Conservation (phyloP, 1,284 basidiomycete genomes). For the Ceratobasidium sp. region DNA sequence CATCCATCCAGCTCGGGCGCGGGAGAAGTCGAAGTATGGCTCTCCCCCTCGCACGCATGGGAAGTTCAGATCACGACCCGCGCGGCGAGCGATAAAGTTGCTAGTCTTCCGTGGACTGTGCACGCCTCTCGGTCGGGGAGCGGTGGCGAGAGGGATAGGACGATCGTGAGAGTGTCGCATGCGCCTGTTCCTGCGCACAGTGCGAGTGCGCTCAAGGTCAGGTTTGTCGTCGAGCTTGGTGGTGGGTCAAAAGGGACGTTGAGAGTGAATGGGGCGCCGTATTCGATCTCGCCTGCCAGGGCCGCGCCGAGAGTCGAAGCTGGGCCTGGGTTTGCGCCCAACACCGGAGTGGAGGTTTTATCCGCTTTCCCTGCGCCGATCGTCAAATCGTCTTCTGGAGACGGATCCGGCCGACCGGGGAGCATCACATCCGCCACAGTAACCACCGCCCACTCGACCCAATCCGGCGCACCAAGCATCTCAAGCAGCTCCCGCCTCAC, state of each 20-base stretch:
- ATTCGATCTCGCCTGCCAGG: constrained; percentile 70
- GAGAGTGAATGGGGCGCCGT: constrained; percentile 86
- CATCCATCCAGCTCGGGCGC: constrained; percentile 56
- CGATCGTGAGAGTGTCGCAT: constrained; percentile 79
- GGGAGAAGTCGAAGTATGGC: constrained; percentile 56
- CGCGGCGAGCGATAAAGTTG: constrained; percentile 78
- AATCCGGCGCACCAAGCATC: constrained; percentile 40
- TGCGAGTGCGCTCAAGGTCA: constrained; percentile 71
- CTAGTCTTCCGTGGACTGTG: constrained; percentile 82
- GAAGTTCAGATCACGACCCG: constrained; percentile 84
- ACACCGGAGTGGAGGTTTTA: background rate
- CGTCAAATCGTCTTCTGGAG: background rate
- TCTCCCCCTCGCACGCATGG: constrained; percentile 90
- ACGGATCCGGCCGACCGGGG: constrained; percentile 1
- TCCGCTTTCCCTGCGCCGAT: constrained; percentile 31
- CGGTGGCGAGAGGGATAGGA: constrained; percentile 63
- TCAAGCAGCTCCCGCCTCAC: constrained; percentile 34
- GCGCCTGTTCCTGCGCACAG: constrained; percentile 68
- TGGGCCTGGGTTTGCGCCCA: constrained; percentile 36
- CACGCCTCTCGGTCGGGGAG: constrained; percentile 68
- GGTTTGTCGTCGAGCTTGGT: constrained; percentile 84
- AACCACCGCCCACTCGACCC: constrained; percentile 9
- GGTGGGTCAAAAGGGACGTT: constrained; percentile 77
- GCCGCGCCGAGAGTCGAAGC: constrained; percentile 59
- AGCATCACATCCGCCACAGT: constrained; percentile 10